phyloP scores from a whole-genome alignment of 768 basidiomycete genomes.

The Xerocomus potaroensis region DNA sequence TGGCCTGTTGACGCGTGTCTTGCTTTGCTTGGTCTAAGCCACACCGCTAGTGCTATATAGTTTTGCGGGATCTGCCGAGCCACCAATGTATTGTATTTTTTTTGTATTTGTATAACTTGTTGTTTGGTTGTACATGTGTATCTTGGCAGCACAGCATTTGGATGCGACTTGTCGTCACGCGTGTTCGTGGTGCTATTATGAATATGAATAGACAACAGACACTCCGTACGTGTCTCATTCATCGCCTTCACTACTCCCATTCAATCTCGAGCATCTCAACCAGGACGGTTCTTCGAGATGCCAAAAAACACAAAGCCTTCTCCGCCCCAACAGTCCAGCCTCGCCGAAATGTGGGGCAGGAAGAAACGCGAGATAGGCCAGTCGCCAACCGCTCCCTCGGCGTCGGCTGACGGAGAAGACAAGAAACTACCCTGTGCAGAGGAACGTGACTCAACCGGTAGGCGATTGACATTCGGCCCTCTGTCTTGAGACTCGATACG shows the following conservation, averaged over 20 bases:
- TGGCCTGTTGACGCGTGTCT: neutral
- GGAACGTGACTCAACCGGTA: slow-evolving; percentile 11
- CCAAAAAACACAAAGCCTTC: slow-evolving; percentile 59
- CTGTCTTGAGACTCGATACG: slow-evolving; percentile 1
- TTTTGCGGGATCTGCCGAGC: slow-evolving; percentile 34
- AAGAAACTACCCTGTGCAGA: slow-evolving; percentile 15
- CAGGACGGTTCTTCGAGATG: slow-evolving; percentile 77
- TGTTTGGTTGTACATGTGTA: no score
- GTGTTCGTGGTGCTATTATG: slow-evolving; percentile 12
- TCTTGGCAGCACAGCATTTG: slow-evolving; percentile 2
- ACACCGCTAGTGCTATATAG: slow-evolving; percentile 40
- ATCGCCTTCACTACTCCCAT: neutral
- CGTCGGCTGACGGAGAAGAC: slow-evolving; percentile 25
- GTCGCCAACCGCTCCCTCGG: slow-evolving; percentile 18
- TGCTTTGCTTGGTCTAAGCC: slow-evolving; percentile 31
- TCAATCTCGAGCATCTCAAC: neutral
- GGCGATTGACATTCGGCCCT: slow-evolving; percentile 1
- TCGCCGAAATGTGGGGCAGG: slow-evolving; percentile 72
- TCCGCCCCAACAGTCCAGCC: slow-evolving; percentile 74
- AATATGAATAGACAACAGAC: slow-evolving; percentile 73
- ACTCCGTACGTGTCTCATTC: slow-evolving; percentile 42
- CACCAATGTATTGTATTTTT: no score
- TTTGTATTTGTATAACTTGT: no score
- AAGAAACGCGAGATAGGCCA: slow-evolving; percentile 27
- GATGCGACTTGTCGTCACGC: slow-evolving; percentile 26